Evolutionary conservation across 306 rosid species (phyloP), one percentile per base, ranked within the genome.

Genomic region (Cucurbita pepo): DNA sequence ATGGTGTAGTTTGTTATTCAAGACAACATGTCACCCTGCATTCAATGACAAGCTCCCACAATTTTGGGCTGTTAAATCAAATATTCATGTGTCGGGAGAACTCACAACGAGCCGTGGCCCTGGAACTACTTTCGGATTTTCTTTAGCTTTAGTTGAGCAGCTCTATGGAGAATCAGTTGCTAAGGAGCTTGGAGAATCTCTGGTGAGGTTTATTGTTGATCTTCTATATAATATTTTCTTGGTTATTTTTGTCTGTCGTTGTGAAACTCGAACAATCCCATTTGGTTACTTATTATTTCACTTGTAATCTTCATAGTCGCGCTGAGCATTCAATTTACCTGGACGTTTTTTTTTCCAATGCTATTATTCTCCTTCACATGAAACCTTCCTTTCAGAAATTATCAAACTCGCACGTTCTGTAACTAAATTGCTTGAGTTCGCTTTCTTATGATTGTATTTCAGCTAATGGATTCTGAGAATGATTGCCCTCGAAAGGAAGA

Each of bases 71-170:
- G 94, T 90, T 75, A 90, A 90, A 78, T 83, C 97, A 43, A 87
- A 86, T 71, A 78, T 90, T 74, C 98, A 88, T 83, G 97, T 94
- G 59, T 94, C 98, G 2, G 85, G 86, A 57, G 92, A 81, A 75
- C 97, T 90, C 56, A 94, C 94, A 41, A 90, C 98, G 5, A 94
- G 97, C 83, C 97, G 95, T 48, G 97, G 98, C 36, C 98, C 98
- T 8, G 97, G 87, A 82, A 94, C 98, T 66, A 75, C 90, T 54
- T 90, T 82, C 56, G 82, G 74, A 77, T 94, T 94, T 90, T 94
- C 97, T 69, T 77, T 94, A 56, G 78, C 94, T 64, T 92, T 94
- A 73, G 95, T 82, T 9, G 91, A 87, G 77, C 98, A 88, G 90
- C 86, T 94, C 45, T 80, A 79, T 56, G 98, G 97, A 62, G 96